Conservation (phyloP, 148 eudicot species). For the Rhododendron ovatum region DNA sequence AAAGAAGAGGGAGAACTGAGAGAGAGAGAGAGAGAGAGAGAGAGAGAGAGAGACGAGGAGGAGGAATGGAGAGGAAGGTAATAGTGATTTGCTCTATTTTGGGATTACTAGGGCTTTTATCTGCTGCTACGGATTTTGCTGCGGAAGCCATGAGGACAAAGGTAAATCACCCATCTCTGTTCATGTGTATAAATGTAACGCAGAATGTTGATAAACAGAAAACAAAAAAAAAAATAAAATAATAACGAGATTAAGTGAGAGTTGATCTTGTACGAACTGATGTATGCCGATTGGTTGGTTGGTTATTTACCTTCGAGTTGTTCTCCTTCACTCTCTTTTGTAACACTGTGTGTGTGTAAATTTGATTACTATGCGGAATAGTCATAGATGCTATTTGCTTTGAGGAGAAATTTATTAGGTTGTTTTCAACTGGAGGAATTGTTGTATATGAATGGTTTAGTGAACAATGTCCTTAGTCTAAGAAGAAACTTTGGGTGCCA, state of each 20-base stretch:
- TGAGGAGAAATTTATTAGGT: not conserved
- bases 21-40: too few species aligned
- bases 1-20: too few species aligned
- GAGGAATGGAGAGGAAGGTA: constrained; percentile 42
- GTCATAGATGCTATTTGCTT: not conserved
- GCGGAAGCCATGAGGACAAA: constrained; percentile 63
- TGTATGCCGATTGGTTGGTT: not conserved
- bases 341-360: not conserved
- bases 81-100: constrained; percentile 41
- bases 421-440: not conserved
- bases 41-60: not conserved
- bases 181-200: not conserved
- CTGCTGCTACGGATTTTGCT: constrained; percentile 62
- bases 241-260: not conserved
- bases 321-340: not conserved
- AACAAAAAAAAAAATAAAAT: not conserved
- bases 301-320: not conserved
- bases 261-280: not conserved
- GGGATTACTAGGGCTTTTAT: constrained; percentile 61
- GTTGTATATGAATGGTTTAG: not conserved
- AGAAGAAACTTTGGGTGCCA: not conserved
- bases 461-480: not conserved
- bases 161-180: constrained; percentile 21
- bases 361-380: too few species aligned
- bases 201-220: not conserved